phyloP scores from a whole-genome alignment of 1,139 yeast species.

The Debaryomycetaceae sp. region DNA sequence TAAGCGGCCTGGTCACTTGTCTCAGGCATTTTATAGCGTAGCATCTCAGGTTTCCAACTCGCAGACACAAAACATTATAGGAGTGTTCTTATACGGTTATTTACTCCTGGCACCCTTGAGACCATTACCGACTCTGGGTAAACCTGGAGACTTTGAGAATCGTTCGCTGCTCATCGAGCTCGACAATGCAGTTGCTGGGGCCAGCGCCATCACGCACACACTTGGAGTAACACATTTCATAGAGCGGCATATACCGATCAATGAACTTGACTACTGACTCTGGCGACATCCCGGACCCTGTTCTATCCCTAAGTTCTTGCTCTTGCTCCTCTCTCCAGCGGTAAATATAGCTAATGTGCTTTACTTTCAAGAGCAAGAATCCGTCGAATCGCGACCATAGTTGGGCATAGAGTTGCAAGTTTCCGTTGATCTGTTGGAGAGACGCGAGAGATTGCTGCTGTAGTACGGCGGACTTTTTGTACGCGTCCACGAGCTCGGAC shows the following conservation, averaged over 20 bases:
- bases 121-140: no score
- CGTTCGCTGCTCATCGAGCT: background rate
- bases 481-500: slow-evolving; percentile 12
- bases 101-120: no score
- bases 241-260: slow-evolving; percentile 80
- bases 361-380: slow-evolving; percentile 55
- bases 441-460: slow-evolving; percentile 16
- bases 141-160: background rate
- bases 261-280: slow-evolving; percentile 56
- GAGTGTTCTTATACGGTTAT: no score
- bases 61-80: no score
- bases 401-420: slow-evolving; percentile 35
- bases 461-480: slow-evolving; percentile 11
- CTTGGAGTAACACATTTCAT: slow-evolving; percentile 51
- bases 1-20: no score
- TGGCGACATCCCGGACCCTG: slow-evolving; percentile 76
- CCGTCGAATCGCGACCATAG: slow-evolving; percentile 52
- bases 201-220: slow-evolving; percentile 15
- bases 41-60: no score
- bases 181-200: background rate
- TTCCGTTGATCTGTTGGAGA: slow-evolving; percentile 35
- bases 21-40: no score
- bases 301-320: slow-evolving; percentile 40
- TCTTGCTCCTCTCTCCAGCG: slow-evolving; percentile 85
- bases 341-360: slow-evolving; percentile 51